Conservation (phyloP, 495 filamentous ascomycete species). For the Aspergillus steynii region DNA sequence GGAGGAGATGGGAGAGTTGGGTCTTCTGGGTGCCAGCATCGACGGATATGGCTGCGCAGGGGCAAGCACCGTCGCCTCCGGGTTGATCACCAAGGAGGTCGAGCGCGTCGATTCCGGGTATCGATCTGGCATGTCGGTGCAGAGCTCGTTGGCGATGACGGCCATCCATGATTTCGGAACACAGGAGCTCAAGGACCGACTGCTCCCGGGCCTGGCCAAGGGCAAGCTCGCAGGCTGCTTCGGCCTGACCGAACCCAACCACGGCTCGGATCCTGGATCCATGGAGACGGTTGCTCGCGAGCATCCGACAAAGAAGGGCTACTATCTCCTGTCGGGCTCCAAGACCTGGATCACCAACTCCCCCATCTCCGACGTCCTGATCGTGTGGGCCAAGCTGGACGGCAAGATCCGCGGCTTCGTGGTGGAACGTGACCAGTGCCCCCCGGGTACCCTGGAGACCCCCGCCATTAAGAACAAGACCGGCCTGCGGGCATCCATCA, state of each 20-base stretch:
- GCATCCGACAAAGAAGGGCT: constrained; percentile 85
- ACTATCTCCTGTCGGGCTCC: constrained; percentile 74
- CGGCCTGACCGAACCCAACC: constrained; percentile 95
- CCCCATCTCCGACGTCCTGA: constrained; percentile 84
- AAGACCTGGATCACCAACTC: constrained; percentile 99
- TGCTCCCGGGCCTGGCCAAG: constrained; percentile 79
- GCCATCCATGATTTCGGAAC: constrained; percentile 94
- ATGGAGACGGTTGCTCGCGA: constrained; percentile 90
- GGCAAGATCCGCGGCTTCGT: constrained; percentile 96
- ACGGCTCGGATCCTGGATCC: constrained; percentile 92
- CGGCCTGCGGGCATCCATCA: constrained; percentile 88
- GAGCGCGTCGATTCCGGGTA: constrained; percentile 96
- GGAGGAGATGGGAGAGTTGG: constrained; percentile 93
- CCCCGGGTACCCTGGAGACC: constrained; percentile 85
- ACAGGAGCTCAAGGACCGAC: constrained; percentile 84
- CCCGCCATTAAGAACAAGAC: constrained; percentile 94
- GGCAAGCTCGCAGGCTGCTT: constrained; percentile 89
- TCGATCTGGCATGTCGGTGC: constrained; percentile 93
- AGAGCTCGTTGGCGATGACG: constrained; percentile 93
- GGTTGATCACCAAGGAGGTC: constrained; percentile 92
- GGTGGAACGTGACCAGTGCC: constrained; percentile 77
- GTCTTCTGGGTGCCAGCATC: constrained; percentile 87
- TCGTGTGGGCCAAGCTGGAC: constrained; percentile 94
- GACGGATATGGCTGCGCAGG: constrained; percentile 95
- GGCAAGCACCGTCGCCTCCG: constrained; percentile 84